These are phyloP conservation scores for Beauveria pseudobassiana DNA, from an alignment of 2,329 filamentous ascomycete species.

Conservation along the genomic window DNA sequence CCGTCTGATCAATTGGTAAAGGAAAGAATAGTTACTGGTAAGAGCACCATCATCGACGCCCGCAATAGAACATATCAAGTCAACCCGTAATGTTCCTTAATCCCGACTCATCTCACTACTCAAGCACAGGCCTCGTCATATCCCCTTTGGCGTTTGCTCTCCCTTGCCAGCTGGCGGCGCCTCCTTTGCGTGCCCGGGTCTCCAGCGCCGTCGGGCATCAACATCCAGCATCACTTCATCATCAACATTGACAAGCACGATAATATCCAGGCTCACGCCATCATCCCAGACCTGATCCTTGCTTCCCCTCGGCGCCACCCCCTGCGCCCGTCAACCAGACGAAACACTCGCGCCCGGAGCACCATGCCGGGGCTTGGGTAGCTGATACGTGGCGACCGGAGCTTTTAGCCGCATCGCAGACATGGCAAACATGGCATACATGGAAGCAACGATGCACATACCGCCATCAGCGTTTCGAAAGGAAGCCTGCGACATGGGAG, in stretches of 20 bases:
- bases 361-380: not conserved
- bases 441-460: not conserved
- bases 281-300: not conserved
- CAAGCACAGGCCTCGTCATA: not conserved
- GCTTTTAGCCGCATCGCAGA: not conserved
- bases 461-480: not conserved
- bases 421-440: not conserved
- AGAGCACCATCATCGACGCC: not conserved
- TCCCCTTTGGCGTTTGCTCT: not conserved
- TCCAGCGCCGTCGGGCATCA: not conserved
- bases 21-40: too few species aligned
- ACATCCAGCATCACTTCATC: not conserved
- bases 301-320: not conserved
- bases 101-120: not conserved
- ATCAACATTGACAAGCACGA: not conserved
- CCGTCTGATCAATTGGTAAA: not conserved
- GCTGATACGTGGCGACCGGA: not conserved
- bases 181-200: not conserved
- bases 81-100: too few species aligned
- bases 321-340: not conserved
- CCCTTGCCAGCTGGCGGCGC: not conserved
- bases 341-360: constrained; percentile 1
- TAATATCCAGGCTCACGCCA: constrained; percentile 7
- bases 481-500: not conserved
- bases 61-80: not conserved